Evolutionary conservation across 768 basidiomycete genomes (phyloP).

Genomic region (Termitomyces sp.): DNA sequence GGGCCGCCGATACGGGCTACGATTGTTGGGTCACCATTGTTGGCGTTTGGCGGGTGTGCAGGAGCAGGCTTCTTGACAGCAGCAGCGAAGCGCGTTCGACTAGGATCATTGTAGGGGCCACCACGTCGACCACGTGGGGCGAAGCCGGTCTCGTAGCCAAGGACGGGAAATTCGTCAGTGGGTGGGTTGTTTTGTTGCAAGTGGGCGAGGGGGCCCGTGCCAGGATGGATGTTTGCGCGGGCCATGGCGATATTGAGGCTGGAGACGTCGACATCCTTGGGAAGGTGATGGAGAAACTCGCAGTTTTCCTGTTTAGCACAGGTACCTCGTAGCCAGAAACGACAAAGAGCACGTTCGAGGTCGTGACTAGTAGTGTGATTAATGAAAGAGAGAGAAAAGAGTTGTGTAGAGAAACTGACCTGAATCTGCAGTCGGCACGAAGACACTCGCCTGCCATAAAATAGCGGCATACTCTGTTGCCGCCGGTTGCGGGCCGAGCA

Average conservation of each 20-base stretch:
- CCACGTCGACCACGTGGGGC: constrained; percentile 38
- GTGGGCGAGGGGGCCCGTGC: constrained; percentile 42
- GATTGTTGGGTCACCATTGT: constrained; percentile 34
- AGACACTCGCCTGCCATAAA: constrained; percentile 96
- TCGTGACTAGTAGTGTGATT: constrained; percentile 65
- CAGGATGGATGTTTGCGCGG: constrained; percentile 57
- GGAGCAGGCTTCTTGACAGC: constrained; percentile 77
- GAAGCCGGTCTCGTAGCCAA: constrained; percentile 44
- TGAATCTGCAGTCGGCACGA: constrained; percentile 95
- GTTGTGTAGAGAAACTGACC: constrained; percentile 45
- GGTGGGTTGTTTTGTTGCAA: constrained; percentile 27
- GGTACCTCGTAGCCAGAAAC: constrained; percentile 97
- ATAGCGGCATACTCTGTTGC: constrained; percentile 89
- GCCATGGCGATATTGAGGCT: constrained; percentile 66
- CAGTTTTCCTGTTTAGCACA: constrained; percentile 96
- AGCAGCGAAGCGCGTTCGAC: constrained; percentile 85
- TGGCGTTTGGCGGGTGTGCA: constrained; percentile 16
- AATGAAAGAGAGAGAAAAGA: neutral
- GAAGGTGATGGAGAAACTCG: constrained; percentile 93
- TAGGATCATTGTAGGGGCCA: constrained; percentile 65
- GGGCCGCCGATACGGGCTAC: constrained; percentile 51
- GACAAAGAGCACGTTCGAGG: constrained; percentile 88
- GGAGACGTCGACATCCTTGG: constrained; percentile 79
- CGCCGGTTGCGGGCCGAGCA: constrained; percentile 49
- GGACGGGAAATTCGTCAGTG: constrained; percentile 71